A percentile compares a stretch with the other conserved stretches of the same genome.
Conservation (phyloP, 2,329 filamentous ascomycete species). For the Alternaria sp. region DNA sequence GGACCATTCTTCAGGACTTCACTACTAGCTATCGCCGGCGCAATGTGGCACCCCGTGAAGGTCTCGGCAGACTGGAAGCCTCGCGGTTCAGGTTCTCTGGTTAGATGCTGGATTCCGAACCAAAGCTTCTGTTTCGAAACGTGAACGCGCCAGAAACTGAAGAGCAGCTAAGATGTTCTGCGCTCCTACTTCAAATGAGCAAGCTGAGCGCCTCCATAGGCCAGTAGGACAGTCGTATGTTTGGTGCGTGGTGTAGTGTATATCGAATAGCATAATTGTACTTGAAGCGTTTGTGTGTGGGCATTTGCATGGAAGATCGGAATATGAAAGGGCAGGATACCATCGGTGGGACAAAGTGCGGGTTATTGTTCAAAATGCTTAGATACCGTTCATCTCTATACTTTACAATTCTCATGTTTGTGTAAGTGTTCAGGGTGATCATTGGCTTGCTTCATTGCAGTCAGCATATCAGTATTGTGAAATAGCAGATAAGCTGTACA, state of each 20-base stretch:
- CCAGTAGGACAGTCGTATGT: background rate
- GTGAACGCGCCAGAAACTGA: background rate
- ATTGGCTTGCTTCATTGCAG: background rate
- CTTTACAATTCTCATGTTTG: background rate
- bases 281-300: slow-evolving; percentile 27
- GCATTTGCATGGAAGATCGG: slow-evolving; percentile 28
- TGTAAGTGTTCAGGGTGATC: background rate
- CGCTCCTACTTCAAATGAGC: background rate
- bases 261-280: slow-evolving; percentile 24
- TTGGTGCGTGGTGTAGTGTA: slow-evolving; percentile 14
- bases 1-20: slow-evolving; percentile 90
- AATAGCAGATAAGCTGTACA: background rate
- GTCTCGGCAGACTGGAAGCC: slow-evolving; percentile 85
- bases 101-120: slow-evolving; percentile 30
- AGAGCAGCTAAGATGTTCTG: background rate
- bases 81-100: slow-evolving; percentile 80
- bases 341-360: slow-evolving; percentile 11
- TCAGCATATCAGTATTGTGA: background rate
- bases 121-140: slow-evolving; percentile 12
- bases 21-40: slow-evolving; percentile 92
- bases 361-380: slow-evolving; percentile 6
- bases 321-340: slow-evolving; percentile 19
- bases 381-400: slow-evolving; percentile 11
- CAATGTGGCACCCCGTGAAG: slow-evolving; percentile 94
- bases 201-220: slow-evolving; percentile 1